A percentile compares a stretch with the other conserved stretches of the same genome.
phyloP scores from a whole-genome alignment of 2,329 filamentous ascomycete species.

The Pleoardoris graminearum region DNA sequence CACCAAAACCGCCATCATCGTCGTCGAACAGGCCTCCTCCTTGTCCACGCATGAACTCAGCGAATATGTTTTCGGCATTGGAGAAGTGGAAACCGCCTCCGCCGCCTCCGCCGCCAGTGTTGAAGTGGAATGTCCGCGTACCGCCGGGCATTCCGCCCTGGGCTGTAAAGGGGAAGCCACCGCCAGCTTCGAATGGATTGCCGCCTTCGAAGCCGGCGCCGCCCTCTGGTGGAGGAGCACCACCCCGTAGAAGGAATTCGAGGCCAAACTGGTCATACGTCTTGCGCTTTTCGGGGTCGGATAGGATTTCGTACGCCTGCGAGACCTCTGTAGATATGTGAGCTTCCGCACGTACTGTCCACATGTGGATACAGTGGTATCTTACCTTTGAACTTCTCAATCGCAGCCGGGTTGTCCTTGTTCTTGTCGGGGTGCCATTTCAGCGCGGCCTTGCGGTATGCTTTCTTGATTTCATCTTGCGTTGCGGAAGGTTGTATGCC shows the following conservation, averaged over 20 bases:
- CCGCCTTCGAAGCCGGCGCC: conserved; percentile 35
- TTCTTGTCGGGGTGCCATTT: conserved; percentile 99
- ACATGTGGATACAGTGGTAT: conserved; percentile 4
- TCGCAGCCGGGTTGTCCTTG: conserved; percentile 80
- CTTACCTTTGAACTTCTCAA: conserved; percentile 88
- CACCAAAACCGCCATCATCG: conserved; percentile 54
- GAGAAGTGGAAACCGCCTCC: conserved; percentile 78
- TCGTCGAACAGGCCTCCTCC: conserved; percentile 57
- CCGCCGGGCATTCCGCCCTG: conserved; percentile 62
- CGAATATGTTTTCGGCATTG: conserved; percentile 81
- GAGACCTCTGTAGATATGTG: conserved; percentile 68
- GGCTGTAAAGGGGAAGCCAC: conserved; percentile 57
- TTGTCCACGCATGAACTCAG: conserved; percentile 72
- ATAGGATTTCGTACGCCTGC: conserved; percentile 97
- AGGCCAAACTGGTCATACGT: conserved; percentile 93
- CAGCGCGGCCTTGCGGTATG: conserved; percentile 84
- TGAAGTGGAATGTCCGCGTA: conserved; percentile 67
- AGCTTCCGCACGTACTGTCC: conserved; percentile 10
- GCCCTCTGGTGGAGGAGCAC: conserved; percentile 63
- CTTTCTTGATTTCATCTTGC: conserved; percentile 97
- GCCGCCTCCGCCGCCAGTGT: conserved; percentile 57
- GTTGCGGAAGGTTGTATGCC: conserved; percentile 75
- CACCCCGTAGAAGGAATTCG: conserved; percentile 86
- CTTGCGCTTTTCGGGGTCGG: conserved; percentile 94
- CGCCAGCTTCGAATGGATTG: conserved; percentile 52